Conservation (phyloP, 441 rosid species). For the Populus hybrid region DNA sequence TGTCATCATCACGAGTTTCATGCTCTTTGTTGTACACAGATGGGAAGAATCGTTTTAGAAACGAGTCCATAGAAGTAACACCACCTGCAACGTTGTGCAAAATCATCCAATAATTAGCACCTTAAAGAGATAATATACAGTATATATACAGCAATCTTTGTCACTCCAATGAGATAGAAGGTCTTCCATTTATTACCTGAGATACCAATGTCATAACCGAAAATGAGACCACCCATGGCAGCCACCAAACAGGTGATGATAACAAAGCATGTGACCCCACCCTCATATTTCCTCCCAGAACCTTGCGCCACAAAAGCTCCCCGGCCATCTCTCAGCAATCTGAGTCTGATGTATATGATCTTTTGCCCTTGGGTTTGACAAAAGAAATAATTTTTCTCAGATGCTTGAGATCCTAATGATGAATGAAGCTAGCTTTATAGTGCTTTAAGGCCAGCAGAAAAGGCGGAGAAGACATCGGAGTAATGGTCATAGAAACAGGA, state of each 20-base stretch:
- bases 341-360: neutral
- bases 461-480: neutral
- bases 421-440: neutral
- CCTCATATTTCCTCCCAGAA: constrained; percentile 37
- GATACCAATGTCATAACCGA: too few relatives aligned
- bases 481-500: neutral
- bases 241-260: constrained; percentile 1
- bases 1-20: too few relatives aligned
- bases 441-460: neutral
- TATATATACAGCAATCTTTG: too few relatives aligned
- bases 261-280: constrained; percentile 43
- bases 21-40: too few relatives aligned
- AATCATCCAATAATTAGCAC: too few relatives aligned
- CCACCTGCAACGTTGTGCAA: too few relatives aligned
- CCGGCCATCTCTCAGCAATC: constrained; percentile 40
- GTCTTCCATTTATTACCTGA: too few relatives aligned
- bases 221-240: too few relatives aligned
- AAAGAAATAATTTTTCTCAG: neutral
- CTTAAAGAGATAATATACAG: too few relatives aligned
- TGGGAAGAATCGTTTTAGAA: too few relatives aligned
- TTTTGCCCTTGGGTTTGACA: neutral
- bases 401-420: neutral
- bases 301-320: constrained; percentile 37
- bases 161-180: too few relatives aligned
- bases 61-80: too few relatives aligned